Evolutionary conservation across 495 filamentous ascomycete genomes (phyloP).

Genomic region (Neurospora sp.): DNA sequence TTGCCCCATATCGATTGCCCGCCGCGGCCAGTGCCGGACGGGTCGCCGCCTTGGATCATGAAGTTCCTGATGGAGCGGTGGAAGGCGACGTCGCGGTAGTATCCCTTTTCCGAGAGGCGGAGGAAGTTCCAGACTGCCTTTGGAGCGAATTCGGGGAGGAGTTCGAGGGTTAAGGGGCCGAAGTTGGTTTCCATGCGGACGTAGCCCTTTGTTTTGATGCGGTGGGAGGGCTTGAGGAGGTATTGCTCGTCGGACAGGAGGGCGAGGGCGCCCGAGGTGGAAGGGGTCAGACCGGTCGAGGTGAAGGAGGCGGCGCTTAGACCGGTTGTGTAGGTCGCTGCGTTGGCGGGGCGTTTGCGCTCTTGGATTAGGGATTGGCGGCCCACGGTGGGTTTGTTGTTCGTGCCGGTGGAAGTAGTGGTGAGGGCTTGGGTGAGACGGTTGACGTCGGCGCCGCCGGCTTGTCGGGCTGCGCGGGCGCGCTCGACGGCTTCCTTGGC

Average conservation of each 20-base stretch:
- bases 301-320: constrained; percentile 90
- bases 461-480: constrained; percentile 49
- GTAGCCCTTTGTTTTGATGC: constrained; percentile 84
- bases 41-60: constrained; percentile 98
- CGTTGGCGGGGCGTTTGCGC: constrained; percentile 61
- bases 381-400: not conserved
- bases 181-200: constrained; percentile 75
- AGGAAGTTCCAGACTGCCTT: constrained; percentile 96
- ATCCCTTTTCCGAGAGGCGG: constrained; percentile 75
- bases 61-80: constrained; percentile 92
- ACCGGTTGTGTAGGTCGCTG: constrained; percentile 82
- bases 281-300: constrained; percentile 83
- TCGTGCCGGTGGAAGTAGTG: constrained; percentile 23
- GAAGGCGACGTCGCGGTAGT: constrained; percentile 74
- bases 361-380: constrained; percentile 30
- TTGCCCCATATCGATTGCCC: constrained; percentile 82
- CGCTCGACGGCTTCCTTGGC: constrained; percentile 85
- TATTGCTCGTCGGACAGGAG: constrained; percentile 87
- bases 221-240: constrained; percentile 71
- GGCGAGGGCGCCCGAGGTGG: constrained; percentile 77
- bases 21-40: constrained; percentile 81
- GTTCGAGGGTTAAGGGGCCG: constrained; percentile 76
- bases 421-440: constrained; percentile 32
- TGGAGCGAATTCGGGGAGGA: constrained; percentile 84
- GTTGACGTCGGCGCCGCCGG: constrained; percentile 39